These are phyloP conservation scores for Periconia digitata DNA, from an alignment of 2,329 filamentous ascomycete genomes.

Conservation along the genomic window DNA sequence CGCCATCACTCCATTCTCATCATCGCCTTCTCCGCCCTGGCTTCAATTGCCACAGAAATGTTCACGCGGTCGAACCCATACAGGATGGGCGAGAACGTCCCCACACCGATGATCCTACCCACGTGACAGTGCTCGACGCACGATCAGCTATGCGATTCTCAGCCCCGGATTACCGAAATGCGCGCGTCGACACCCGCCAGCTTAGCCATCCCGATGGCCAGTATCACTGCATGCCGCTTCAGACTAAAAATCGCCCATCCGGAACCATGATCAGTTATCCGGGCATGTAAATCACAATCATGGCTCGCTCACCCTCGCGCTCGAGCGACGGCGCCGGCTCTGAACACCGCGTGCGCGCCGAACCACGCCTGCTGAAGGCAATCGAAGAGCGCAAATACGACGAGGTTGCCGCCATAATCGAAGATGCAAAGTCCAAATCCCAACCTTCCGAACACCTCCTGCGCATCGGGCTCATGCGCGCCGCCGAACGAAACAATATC, in stretches of 20 bases:
- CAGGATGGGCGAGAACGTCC: too few relatives aligned
- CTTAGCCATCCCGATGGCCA: not conserved
- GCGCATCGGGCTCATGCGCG: constrained; percentile 40
- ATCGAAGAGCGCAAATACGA: constrained; percentile 34
- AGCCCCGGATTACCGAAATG: not conserved
- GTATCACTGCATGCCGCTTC: not conserved
- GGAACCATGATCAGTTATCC: not conserved
- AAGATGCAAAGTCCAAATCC: constrained; percentile 32
- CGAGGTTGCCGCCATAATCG: constrained; percentile 39
- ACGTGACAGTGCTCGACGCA: constrained; percentile 32
- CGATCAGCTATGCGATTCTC: not conserved
- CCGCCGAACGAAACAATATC: constrained; percentile 34
- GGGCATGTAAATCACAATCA: constrained; percentile 18
- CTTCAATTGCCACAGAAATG: too few relatives aligned
- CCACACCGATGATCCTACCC: constrained; percentile 8
- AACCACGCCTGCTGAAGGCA: constrained; percentile 39
- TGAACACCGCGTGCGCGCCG: constrained; percentile 28
- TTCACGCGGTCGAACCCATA: too few relatives aligned
- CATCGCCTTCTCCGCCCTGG: too few relatives aligned
- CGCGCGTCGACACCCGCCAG: not conserved
- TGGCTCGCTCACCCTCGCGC: constrained; percentile 39
- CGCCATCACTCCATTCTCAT: too few relatives aligned
- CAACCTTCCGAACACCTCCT: constrained; percentile 38
- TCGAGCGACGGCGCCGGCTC: constrained; percentile 39
- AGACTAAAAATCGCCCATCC: not conserved